A percentile compares a stretch with the other conserved stretches of the same genome.
phyloP scores from a whole-genome alignment of 257 asterid genomes.

The Craterostigma plantagineum region DNA sequence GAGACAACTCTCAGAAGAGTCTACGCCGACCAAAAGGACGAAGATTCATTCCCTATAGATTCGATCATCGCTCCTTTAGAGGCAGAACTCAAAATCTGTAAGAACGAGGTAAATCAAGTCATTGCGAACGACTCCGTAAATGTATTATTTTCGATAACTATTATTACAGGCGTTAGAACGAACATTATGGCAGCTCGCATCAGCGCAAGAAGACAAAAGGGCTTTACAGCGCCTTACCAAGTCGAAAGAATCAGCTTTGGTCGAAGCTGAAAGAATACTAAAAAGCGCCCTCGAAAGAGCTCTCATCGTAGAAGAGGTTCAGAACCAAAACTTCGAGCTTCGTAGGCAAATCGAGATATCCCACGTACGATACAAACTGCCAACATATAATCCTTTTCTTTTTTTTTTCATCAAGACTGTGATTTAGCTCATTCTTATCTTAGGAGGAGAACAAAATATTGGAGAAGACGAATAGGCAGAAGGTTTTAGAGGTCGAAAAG shows the following conservation, averaged over 20 bases:
- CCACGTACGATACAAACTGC: conserved; percentile 31
- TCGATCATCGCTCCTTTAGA: conserved; percentile 93
- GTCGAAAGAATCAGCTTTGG: conserved; percentile 93
- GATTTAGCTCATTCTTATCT: conserved; percentile 5
- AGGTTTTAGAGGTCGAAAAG: conserved; percentile 94
- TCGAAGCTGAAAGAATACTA: conserved; percentile 90
- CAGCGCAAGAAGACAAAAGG: conserved; percentile 90
- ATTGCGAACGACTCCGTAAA: too few relatives aligned
- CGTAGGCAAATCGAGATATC: conserved; percentile 95
- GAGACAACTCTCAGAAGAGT: conserved; percentile 97
- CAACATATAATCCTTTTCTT: conserved; percentile 6
- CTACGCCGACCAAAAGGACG: conserved; percentile 91
- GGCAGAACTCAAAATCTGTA: conserved; percentile 52
- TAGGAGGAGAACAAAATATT: conserved; percentile 94
- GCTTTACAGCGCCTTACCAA: conserved; percentile 91
- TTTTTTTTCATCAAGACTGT: conserved; percentile 4
- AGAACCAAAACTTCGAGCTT: conserved; percentile 88
- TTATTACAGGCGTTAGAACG: too few relatives aligned
- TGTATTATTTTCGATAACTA: conserved; percentile 10
- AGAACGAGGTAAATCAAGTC: too few relatives aligned
- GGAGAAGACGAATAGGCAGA: conserved; percentile 87
- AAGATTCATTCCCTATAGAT: conserved; percentile 97
- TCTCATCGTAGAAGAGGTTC: conserved; percentile 96
- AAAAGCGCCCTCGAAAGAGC: conserved; percentile 87
- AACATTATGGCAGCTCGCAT: conserved; percentile 33